Evolutionary conservation across 139 green algal species (phyloP).

Genomic region (Choricystis sp.): DNA sequence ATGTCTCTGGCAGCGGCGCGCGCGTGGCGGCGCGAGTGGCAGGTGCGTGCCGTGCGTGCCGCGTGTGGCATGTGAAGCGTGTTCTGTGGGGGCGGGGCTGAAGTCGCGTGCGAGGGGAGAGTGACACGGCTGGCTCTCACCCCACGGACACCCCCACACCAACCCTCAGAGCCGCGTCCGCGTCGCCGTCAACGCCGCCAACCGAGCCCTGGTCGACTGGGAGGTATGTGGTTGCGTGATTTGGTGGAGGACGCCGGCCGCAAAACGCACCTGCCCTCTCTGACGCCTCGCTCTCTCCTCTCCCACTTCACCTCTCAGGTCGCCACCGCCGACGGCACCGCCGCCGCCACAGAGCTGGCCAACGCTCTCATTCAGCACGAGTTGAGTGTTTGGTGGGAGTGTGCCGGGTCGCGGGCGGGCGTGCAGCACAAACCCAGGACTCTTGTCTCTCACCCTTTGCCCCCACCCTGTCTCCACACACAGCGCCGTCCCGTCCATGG

Average conservation of each 20-base stretch:
- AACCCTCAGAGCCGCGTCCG: neutral
- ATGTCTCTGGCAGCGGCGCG: no score
- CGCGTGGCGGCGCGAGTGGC: no score
- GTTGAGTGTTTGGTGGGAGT: neutral
- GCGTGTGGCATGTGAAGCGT: no score
- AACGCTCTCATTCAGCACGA: neutral
- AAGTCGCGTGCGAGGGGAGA: no score
- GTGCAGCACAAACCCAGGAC: no score
- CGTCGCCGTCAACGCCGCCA: slow-evolving; percentile 1
- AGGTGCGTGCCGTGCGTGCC: no score
- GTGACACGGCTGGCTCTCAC: no score
- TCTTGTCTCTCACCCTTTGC: neutral
- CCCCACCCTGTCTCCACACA: neutral
- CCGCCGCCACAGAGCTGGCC: neutral
- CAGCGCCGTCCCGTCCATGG: neutral
- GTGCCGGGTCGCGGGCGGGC: no score
- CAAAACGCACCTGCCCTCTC: no score
- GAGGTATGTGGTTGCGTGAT: neutral
- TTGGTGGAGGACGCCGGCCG: neutral
- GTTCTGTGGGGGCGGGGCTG: no score
- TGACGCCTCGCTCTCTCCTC: neutral
- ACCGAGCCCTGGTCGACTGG: neutral
- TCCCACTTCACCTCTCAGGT: neutral
- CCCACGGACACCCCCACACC: no score
- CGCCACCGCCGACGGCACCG: neutral